These are phyloP conservation scores for Collybiopsis confluens DNA, from an alignment of 768 basidiomycete species.

Conservation along the genomic window DNA sequence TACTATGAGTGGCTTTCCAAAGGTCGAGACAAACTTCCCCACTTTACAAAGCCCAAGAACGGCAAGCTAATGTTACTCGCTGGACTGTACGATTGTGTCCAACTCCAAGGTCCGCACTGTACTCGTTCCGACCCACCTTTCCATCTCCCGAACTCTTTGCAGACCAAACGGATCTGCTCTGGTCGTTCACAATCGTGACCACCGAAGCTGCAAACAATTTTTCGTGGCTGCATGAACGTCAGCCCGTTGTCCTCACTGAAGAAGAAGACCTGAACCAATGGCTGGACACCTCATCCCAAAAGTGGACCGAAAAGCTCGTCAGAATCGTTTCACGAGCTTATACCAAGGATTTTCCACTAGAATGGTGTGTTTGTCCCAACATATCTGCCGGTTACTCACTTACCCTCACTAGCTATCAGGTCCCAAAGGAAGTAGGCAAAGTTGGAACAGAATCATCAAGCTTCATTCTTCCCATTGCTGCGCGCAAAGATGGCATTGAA, in stretches of 20 bases:
- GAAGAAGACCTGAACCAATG: slow-evolving; percentile 60
- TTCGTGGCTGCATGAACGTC: slow-evolving; percentile 88
- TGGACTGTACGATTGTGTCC: slow-evolving; percentile 75
- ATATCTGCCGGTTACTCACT: too few species aligned
- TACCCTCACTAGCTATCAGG: slow-evolving; percentile 67
- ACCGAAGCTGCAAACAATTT: slow-evolving; percentile 67
- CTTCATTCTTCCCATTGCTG: slow-evolving; percentile 76
- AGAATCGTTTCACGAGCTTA: slow-evolving; percentile 56
- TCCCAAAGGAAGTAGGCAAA: slow-evolving; percentile 88
- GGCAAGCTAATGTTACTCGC: slow-evolving; percentile 76
- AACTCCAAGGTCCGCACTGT: slow-evolving; percentile 64
- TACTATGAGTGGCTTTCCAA: slow-evolving; percentile 96
- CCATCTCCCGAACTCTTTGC: too few species aligned
- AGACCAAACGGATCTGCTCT: slow-evolving; percentile 57
- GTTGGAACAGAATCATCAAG: slow-evolving; percentile 79
- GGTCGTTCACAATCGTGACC: slow-evolving; percentile 90
- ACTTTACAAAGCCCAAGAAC: slow-evolving; percentile 66
- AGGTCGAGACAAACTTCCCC: slow-evolving; percentile 42
- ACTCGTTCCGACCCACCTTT: too few species aligned
- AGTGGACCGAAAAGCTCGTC: slow-evolving; percentile 60
- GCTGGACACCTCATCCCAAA: slow-evolving; percentile 72
- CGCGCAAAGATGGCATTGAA: slow-evolving; percentile 82
- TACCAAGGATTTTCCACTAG: slow-evolving; percentile 45
- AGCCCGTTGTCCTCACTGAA: slow-evolving; percentile 74
- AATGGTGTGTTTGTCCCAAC: slow-evolving; percentile 78